Conservation (phyloP, 129 eudicot species). For the Erigeron canadensis region DNA sequence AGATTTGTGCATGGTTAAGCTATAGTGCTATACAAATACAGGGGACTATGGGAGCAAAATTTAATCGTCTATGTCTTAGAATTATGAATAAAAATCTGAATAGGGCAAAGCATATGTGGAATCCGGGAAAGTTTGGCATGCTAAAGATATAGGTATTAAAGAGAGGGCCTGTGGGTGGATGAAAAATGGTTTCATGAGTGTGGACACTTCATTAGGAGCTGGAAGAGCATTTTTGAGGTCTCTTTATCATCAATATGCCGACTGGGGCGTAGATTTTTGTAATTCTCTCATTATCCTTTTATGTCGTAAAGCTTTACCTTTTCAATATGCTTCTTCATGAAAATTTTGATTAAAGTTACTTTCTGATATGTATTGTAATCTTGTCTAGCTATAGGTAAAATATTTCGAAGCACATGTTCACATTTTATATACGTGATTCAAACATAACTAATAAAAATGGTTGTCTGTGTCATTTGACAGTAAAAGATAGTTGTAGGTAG, state of each 20-base stretch:
- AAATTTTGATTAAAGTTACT: too few species aligned
- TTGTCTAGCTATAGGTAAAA: background rate
- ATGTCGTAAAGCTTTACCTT: background rate
- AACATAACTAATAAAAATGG: background rate
- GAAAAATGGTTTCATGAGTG: conserved; percentile 91
- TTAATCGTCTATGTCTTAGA: background rate
- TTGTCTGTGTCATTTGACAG: background rate
- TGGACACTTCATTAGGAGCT: conserved; percentile 75
- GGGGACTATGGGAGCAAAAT: conserved; percentile 2
- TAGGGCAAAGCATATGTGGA: conserved; percentile 87
- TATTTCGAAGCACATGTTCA: background rate
- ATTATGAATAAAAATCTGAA: background rate
- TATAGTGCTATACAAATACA: background rate
- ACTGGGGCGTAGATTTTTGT: conserved; percentile 96
- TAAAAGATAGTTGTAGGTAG: background rate
- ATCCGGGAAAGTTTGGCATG: conserved; percentile 67
- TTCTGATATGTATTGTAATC: too few species aligned
- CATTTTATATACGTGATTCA: background rate
- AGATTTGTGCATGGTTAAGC: conserved; percentile 9
- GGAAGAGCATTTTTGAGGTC: conserved; percentile 93
- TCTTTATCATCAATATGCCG: conserved; percentile 84
- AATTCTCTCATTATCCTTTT: conserved; percentile 21
- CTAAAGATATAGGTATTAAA: conserved; percentile 75
- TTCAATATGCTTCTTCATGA: background rate
- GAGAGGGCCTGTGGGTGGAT: conserved; percentile 89